Conservation (phyloP, 441 rosid genomes). For the Gossypium schwendimanii region DNA sequence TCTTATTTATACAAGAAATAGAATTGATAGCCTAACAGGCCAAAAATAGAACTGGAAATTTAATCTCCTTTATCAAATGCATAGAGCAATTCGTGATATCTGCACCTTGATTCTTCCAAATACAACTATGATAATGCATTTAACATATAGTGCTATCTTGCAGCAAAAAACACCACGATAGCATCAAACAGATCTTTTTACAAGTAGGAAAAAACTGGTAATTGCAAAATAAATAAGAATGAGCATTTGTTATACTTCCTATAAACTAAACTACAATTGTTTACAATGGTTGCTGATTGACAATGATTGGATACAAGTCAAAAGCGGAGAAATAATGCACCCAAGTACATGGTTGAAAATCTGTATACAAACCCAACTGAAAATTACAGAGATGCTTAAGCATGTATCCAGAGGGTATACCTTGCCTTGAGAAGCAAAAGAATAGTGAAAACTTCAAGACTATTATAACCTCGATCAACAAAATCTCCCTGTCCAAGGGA, state of each 20-base stretch:
- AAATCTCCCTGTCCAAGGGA: constrained; percentile 74
- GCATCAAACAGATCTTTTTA: neutral
- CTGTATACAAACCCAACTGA: neutral
- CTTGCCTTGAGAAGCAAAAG: constrained; percentile 99
- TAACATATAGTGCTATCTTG: neutral
- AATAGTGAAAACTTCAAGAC: constrained; percentile 97
- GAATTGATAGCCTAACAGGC: neutral
- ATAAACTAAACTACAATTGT: neutral
- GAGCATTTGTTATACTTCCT: neutral
- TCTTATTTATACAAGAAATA: neutral
- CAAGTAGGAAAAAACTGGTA: neutral
- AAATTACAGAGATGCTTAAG: constrained; percentile 1
- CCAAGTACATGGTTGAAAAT: neutral
- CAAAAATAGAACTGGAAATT: neutral
- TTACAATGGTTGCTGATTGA: neutral
- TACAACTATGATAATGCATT: neutral
- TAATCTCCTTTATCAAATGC: neutral
- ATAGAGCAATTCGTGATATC: neutral
- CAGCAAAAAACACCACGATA: neutral
- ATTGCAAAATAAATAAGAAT: neutral
- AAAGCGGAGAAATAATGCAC: neutral
- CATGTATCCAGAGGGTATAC: constrained; percentile 26
- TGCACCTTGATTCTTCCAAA: neutral
- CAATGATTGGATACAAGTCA: neutral
- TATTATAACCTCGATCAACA: constrained; percentile 97